A percentile compares a stretch with the other conserved stretches of the same genome.
phyloP scores from a whole-genome alignment of 1,284 basidiomycete genomes.

The Anthracocystis walkeri region DNA sequence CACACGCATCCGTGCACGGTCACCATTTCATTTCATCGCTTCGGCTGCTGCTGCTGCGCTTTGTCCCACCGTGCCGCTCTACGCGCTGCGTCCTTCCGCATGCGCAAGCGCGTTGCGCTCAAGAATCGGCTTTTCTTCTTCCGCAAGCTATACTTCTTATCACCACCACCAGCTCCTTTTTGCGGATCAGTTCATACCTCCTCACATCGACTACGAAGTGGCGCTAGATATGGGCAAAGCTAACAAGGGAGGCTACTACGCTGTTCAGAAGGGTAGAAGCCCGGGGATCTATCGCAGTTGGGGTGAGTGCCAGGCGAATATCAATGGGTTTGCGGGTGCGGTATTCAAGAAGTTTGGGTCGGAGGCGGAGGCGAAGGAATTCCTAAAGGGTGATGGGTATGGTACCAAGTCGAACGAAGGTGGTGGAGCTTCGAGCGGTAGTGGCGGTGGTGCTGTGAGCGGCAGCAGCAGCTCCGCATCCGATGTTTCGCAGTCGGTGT shows the following conservation, averaged over 20 bases:
- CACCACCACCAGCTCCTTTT: constrained; percentile 1
- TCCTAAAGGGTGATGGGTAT: constrained; percentile 29
- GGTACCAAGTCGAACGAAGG: not conserved
- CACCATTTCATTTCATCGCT: constrained; percentile 9
- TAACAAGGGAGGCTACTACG: constrained; percentile 40
- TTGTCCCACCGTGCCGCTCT: not conserved
- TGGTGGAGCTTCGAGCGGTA: not conserved
- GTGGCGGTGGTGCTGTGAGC: not conserved
- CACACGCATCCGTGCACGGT: constrained; percentile 17
- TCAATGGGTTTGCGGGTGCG: constrained; percentile 75
- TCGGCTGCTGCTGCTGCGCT: not conserved
- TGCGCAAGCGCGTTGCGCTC: not conserved
- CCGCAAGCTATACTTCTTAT: too few species aligned
- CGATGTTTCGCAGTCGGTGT: too few species aligned
- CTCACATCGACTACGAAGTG: not conserved
- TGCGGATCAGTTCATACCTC: constrained; percentile 6
- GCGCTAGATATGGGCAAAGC: constrained; percentile 24
- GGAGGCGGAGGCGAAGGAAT: constrained; percentile 72
- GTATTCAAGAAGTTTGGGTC: constrained; percentile 77
- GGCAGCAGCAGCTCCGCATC: not conserved
- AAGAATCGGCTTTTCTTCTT: not conserved
- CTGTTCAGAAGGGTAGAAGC: constrained; percentile 59
- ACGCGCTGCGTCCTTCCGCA: constrained; percentile 1
- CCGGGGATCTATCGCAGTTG: constrained; percentile 64
- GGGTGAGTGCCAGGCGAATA: constrained; percentile 75